These are phyloP conservation scores for Amanita polypyramis DNA, from an alignment of 768 basidiomycete genomes.

Conservation along the genomic window DNA sequence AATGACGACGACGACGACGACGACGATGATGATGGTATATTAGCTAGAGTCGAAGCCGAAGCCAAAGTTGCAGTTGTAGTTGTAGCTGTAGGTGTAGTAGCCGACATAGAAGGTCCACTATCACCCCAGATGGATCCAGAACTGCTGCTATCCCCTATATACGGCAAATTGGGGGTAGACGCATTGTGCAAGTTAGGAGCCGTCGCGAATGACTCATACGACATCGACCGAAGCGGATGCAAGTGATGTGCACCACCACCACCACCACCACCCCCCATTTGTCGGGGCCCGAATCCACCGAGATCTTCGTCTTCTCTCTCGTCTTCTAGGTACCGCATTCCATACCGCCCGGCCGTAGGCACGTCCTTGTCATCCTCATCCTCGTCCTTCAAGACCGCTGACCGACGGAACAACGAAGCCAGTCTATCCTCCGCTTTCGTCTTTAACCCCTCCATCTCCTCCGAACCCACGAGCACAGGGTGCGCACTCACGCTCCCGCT, in stretches of 20 bases:
- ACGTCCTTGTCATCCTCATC: no score
- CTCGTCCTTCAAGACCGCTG: no score
- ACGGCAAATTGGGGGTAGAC: neutral
- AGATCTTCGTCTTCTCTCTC: neutral
- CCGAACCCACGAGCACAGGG: no score
- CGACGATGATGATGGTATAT: no score
- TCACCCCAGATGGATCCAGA: neutral
- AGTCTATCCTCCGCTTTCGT: neutral
- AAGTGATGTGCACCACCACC: no score
- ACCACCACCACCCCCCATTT: no score
- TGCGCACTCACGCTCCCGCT: no score
- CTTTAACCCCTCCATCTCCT: neutral
- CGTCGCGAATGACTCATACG: neutral
- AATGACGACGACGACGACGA: no score
- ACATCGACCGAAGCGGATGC: no score
- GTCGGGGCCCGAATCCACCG: neutral
- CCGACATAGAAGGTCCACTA: neutral
- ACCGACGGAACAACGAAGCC: neutral
- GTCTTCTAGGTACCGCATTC: neutral
- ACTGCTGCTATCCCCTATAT: neutral
- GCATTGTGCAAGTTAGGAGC: neutral
- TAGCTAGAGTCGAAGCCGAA: no score
- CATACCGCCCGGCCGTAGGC: no score
- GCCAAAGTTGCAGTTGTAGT: neutral
- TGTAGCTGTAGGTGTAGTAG: neutral